Percentiles rank a stretch among this genome's conserved stretches.
phyloP scores from a whole-genome alignment of 495 filamentous ascomycete genomes.

The Penicillium chermesinum region DNA sequence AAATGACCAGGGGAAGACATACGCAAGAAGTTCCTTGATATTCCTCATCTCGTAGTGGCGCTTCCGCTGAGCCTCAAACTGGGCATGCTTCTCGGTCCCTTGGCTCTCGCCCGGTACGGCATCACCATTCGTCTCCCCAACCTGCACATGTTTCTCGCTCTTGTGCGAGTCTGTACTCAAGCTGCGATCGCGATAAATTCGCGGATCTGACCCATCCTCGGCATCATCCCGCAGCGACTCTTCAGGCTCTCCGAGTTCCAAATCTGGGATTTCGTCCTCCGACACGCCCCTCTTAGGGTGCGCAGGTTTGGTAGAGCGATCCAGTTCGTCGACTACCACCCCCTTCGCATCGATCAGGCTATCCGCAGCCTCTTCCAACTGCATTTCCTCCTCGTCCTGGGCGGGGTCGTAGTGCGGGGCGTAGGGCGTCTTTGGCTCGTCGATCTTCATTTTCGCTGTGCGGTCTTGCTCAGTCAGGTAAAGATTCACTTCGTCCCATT shows the following conservation, averaged over 20 bases:
- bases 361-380: constrained; percentile 31
- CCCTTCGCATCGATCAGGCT: constrained; percentile 51
- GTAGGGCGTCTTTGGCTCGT: constrained; percentile 96
- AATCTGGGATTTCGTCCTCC: constrained; percentile 81
- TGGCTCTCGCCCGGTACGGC: constrained; percentile 61
- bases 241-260: constrained; percentile 94
- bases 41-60: constrained; percentile 98
- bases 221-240: constrained; percentile 41
- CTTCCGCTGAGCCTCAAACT: constrained; percentile 87
- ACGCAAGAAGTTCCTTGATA: constrained; percentile 84
- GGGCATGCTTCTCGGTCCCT: constrained; percentile 79
- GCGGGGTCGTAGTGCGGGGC: constrained; percentile 83
- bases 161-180: constrained; percentile 47
- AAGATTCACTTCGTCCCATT: constrained; percentile 97
- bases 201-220: constrained; percentile 16
- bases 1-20: constrained; percentile 18
- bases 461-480: constrained; percentile 95
- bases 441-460: constrained; percentile 95
- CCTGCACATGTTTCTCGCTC: constrained; percentile 68
- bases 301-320: constrained; percentile 39
- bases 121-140: constrained; percentile 60
- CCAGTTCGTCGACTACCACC: constrained; percentile 67
- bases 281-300: constrained; percentile 31
- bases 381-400: constrained; percentile 76
- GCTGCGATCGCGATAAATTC: constrained; percentile 46